Base-by-base conservation (phyloP, 2,329 filamentous ascomycete species). In the Hypoxylon sp. region DNA sequence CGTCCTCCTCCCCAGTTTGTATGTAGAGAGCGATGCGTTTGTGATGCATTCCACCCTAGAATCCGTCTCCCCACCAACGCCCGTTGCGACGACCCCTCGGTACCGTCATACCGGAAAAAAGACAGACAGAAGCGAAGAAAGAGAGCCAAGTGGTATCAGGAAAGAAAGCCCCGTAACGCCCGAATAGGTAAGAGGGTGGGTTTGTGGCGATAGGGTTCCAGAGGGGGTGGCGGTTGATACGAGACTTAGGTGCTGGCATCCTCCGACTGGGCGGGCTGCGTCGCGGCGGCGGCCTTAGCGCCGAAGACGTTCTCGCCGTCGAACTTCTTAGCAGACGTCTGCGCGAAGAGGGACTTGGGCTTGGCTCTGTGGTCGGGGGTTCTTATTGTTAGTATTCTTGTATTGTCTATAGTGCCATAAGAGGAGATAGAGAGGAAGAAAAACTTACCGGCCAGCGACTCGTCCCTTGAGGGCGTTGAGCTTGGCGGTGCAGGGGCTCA, bases 401-500 rank as follows among this genome's bases (percentile, higher is more conserved):
- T 45, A 18, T 33, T 17, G 23, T 33, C 9, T 4, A 18, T 11
- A 21, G 33, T 27, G n/a, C 11, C 2, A 13, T 42, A 11, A 11
- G 26, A n/a, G 6, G 10, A 23, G 9, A 37, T n/a, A 37, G 3
- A 26, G 5, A 5, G 26, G 5, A 13, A 15, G n/a, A n/a, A 23
- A 24, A 45, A 82, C 84, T 72, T 81, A 91, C 88, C 92, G 94
- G 77, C 83, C 83, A 62, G 87, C 87, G 70, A 91, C 88, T 80
- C 92, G 92, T 78, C 85, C 90, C 77, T 90, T 89, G 75, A 93
- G 86, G 35, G 89, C 88, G 63, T 83, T 89, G 69, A 95, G 84
- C 82, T 95, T 95, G 74, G 90, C 88, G 15, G 88, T 90, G 75
- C 90, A 92, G 29, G 91, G 91, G 68, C 89, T 92, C 87, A 92